Base-by-base conservation (phyloP, 2,329 filamentous ascomycete genomes). In the Fusarium bulbicola region DNA sequence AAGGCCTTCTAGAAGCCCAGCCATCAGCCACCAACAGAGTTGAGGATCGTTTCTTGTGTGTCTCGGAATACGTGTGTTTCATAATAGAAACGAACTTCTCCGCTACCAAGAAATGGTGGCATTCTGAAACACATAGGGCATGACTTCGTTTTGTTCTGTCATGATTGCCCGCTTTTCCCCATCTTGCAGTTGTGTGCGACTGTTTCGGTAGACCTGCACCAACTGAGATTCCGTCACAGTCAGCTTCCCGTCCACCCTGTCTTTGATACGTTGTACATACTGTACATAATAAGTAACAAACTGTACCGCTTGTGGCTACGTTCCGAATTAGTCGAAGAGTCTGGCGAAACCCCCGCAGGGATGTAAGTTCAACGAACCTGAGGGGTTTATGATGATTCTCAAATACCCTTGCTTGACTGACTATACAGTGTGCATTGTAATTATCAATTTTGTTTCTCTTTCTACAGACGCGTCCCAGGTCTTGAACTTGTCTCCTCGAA, bases 41-140 rank as follows among this genome's bases (percentile, higher is more conserved):
- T 34, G 39, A 68, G n/a, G 36, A 40, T 43, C 30, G 57, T 56
- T 70, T 73, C 59, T 63, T 52, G 28, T 65, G 37, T 37, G 65
- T 72, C 68, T 73, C 66, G 70, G 70, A 65, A 61, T 59, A 58
- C 69, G 45, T 68, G 52, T 37, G 76, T 78, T 78, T 77, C 74
- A 77, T 63, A 75, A 66, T 57, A 66, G 54, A 68, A 66, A 74
- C 69, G 63, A 69, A 73, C 59, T 42, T 66, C 30, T 14, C 54
- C 50, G 62, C 64, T 53, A 66, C 64, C 65, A 75, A 68, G 65
- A 64, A 63, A 46, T 63, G 54, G 52, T 61, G 24, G 47, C 58
- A 53, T 39, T 47, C 52, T 58, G 67, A 69, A 68, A 65, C 60
- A 39, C 14, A 45, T 40, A 68, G 50, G 36, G 39, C 49, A 49